phyloP scores from a whole-genome alignment of 768 basidiomycete species.

The Sutorius australiensis region DNA sequence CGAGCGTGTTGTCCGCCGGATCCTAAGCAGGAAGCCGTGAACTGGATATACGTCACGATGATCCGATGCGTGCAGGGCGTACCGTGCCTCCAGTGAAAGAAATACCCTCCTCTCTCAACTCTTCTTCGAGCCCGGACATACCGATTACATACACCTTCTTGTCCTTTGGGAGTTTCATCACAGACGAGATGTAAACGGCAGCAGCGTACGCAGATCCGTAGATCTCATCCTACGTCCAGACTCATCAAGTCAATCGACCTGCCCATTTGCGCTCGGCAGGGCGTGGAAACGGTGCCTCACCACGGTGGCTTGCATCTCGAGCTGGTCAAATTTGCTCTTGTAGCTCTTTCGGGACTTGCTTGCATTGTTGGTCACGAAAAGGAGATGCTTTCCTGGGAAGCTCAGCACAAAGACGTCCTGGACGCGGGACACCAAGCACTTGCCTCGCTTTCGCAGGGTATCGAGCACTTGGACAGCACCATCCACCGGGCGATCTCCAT shows the following conservation, averaged over 20 bases:
- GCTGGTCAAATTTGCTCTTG: conserved; percentile 87
- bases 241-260: neutral
- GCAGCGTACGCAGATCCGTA: conserved; percentile 92
- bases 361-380: conserved; percentile 98
- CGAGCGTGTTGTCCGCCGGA: conserved; percentile 76
- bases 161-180: conserved; percentile 82
- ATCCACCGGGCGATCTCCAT: conserved; percentile 73
- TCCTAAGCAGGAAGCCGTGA: conserved; percentile 48
- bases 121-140: conserved; percentile 87
- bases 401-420: conserved; percentile 1
- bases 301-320: conserved; percentile 80
- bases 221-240: conserved; percentile 77
- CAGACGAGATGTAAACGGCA: conserved; percentile 81
- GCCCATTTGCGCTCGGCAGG: neutral
- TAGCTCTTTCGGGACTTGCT: conserved; percentile 86
- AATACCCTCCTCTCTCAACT: conserved; percentile 85
- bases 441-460: conserved; percentile 68
- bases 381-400: conserved; percentile 63
- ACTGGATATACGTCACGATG: neutral
- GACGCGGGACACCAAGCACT: conserved; percentile 27
- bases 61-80: conserved; percentile 24
- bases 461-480: conserved; percentile 74
- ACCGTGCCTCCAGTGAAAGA: conserved; percentile 82
- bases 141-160: conserved; percentile 97
- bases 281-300: conserved; percentile 45